Evolutionary conservation across 108 stramenopile genomes (phyloP), one percentile per base, ranked within the genome.

Genomic region (Skeletonema menzelii): DNA sequence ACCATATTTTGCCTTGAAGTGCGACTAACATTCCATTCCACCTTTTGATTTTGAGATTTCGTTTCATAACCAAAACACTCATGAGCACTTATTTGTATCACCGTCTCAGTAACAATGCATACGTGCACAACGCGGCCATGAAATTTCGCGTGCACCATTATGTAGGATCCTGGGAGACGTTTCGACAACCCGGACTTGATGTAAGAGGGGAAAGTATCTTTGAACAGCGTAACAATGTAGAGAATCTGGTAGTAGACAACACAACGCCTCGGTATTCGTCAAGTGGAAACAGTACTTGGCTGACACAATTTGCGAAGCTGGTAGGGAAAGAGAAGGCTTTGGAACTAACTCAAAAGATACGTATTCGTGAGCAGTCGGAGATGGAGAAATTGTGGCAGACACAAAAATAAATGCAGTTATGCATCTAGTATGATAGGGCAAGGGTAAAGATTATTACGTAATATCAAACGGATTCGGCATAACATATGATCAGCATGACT

Each of bases 61-160:
- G 31, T 4, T 32, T 32, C 31, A 32, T 32, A 4, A 32, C 7
- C 31, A 7, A 32, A 32, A 1, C 5, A 32, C 31, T 7, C 55
- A 27, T 11, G n/a, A 17, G 35, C 34, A 46, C 5, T 6, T 4
- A 30, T 37, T 0, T 0, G 7, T 12, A 37, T 37, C 35, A 12
- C 8, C 11, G 2, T 47, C 46, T 47, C 46, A 47, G 46, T 47
- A 17, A 17, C 55, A 60, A 60, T 57, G 58, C 65, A 3, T 66
- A 30, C 19, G 65, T 57, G 12, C 27, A 67, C 60, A 67, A 67
- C 56, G 59, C 58, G 24, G 57, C 11, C 11, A 67, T 59, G 66
- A 22, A 57, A 0, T 67, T 67, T 5, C 66, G 66, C 0, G 66
- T 67, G 4, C 58, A 67, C 59, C 66, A 67, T 24, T 67, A 67